phyloP scores from a whole-genome alignment of 352 stramenopile genomes.

The Plasmopara halstedii region DNA sequence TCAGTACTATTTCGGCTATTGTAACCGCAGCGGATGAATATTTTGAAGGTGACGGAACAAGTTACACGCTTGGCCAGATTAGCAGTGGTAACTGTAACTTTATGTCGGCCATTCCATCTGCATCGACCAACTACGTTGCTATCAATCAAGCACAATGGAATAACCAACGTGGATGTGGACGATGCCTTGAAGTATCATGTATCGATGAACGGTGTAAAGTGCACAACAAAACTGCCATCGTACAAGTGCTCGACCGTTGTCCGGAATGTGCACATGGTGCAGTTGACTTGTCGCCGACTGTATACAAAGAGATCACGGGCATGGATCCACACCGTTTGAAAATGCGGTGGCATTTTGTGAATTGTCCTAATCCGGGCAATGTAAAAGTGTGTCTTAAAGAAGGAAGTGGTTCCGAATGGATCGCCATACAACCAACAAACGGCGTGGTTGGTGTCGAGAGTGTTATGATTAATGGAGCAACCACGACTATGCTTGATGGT shows the following conservation, averaged over 20 bases:
- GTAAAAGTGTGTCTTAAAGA: conserved; percentile 66
- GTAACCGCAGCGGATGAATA: conserved; percentile 17
- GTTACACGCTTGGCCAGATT: conserved; percentile 28
- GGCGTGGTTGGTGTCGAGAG: conserved; percentile 33
- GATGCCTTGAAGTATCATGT: conserved; percentile 56
- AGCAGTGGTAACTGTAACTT: conserved; percentile 47
- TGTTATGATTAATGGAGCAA: conserved; percentile 49
- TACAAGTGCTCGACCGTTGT: conserved; percentile 68
- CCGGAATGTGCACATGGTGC: conserved; percentile 61
- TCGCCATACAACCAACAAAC: conserved; percentile 60
- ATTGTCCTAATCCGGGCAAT: conserved; percentile 41
- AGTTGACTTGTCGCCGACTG: conserved; percentile 56
- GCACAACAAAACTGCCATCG: conserved; percentile 37
- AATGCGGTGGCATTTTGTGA: conserved; percentile 62
- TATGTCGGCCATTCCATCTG: conserved; percentile 36
- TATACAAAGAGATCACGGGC: conserved; percentile 67
- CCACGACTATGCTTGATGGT: conserved; percentile 52
- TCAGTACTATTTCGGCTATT: background rate
- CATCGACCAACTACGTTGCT: conserved; percentile 57
- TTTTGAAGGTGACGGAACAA: conserved; percentile 35
- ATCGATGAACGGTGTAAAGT: conserved; percentile 38
- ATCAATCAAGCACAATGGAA: conserved; percentile 63
- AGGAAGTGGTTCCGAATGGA: conserved; percentile 52
- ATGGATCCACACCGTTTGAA: conserved; percentile 41
- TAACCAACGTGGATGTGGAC: conserved; percentile 38